Evolutionary conservation across 768 basidiomycete species (phyloP).

Genomic region (Serpula lacrymans): DNA sequence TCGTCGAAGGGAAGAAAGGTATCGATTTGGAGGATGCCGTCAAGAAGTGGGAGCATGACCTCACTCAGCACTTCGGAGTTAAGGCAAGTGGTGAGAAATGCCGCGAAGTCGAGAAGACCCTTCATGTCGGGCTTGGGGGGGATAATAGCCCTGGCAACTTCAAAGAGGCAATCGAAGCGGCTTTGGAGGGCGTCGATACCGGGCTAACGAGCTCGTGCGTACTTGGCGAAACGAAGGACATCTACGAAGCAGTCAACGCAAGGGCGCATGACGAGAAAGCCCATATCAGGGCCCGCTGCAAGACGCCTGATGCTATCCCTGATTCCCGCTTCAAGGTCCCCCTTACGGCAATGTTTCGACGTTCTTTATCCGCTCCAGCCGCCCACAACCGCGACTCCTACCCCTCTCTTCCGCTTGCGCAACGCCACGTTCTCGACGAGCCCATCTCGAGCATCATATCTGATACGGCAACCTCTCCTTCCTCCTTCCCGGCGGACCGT

Average conservation of each 20-base stretch:
- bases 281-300: constrained; percentile 22
- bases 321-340: constrained; percentile 41
- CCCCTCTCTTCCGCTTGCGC: constrained; percentile 6
- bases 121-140: too few species aligned
- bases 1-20: constrained; percentile 67
- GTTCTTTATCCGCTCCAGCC: constrained; percentile 56
- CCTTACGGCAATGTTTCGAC: constrained; percentile 63
- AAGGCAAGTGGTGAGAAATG: too few species aligned
- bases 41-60: constrained; percentile 42
- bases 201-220: too few species aligned
- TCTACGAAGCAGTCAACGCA: too few species aligned
- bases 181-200: too few species aligned
- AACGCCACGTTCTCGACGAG: constrained; percentile 13
- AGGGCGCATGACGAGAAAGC: too few species aligned
- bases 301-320: constrained; percentile 22
- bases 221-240: too few species aligned
- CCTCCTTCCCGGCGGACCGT: too few species aligned
- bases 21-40: constrained; percentile 59
- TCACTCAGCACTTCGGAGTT: too few species aligned
- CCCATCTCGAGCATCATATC: constrained; percentile 27
- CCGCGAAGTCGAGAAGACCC: too few species aligned
- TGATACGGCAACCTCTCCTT: constrained; percentile 21
- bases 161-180: too few species aligned
- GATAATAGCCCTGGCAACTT: too few species aligned
- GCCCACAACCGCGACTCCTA: constrained; percentile 15